A percentile compares a stretch with the other conserved stretches of the same genome.
Conservation (phyloP, 441 rosid species). For the Adansonia madagascariensis region DNA sequence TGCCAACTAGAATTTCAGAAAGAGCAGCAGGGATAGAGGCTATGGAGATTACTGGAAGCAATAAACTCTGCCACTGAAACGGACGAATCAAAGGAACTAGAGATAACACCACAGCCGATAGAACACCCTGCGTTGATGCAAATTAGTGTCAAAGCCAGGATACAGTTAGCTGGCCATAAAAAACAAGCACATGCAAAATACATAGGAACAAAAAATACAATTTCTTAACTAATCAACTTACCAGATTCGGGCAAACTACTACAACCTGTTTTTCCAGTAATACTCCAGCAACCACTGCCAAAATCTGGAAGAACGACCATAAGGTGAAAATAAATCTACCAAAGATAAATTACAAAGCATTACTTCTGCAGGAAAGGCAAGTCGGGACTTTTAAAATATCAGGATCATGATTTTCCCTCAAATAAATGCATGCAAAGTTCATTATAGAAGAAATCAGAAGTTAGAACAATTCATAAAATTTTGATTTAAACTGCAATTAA, state of each 20-base stretch:
- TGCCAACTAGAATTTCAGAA: constrained; percentile 9
- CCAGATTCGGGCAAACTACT: constrained; percentile 86
- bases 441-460: background rate
- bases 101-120: constrained; percentile 84
- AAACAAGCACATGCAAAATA: background rate
- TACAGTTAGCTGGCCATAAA: constrained; percentile 19
- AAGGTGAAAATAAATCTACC: constrained; percentile 28
- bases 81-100: constrained; percentile 87
- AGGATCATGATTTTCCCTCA: background rate
- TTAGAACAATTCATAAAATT: background rate
- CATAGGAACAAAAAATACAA: background rate
- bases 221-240: constrained; percentile 36
- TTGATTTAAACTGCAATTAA: background rate
- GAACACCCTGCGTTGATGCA: constrained; percentile 68
- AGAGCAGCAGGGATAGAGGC: constrained; percentile 19
- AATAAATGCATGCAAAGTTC: background rate
- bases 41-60: constrained; percentile 81
- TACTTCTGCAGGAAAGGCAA: constrained; percentile 2
- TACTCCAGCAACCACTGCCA: constrained; percentile 81
- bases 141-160: constrained; percentile 28
- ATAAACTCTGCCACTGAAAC: constrained; percentile 97
- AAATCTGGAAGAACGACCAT: constrained; percentile 54
- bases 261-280: constrained; percentile 86
- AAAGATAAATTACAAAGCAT: constrained; percentile 23
- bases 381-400: background rate